Evolutionary conservation across 2,329 filamentous ascomycete species (phyloP), one percentile per base, ranked within the genome.

Genomic region (Trichophyton schoenleinii): DNA sequence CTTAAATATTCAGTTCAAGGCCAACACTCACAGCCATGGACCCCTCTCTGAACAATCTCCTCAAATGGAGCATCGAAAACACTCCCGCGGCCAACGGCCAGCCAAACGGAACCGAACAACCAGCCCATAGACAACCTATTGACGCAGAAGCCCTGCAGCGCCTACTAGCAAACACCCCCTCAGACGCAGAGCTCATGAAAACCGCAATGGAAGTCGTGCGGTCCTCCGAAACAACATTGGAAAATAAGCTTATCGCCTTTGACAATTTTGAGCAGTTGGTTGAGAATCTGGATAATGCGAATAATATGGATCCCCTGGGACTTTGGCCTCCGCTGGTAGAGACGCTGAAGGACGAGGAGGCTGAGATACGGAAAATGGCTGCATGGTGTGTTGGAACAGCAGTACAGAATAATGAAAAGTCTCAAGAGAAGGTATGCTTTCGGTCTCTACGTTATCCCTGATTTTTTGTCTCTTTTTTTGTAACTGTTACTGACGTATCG

Each of bases 341-440:
- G 44, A 79, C 96, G 5, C 79, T 99, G 13, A 78, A 80, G 58
- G 81, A 86, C 68, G 79, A 82, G 9, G 87, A 94, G 70, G 71
- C 80, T 4, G 88, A 94, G 65, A 78, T 96, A 69, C 81, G 91
- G 65, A 84, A 80, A 68, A 91, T 90, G 83, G 91, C 92, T 2
- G 91, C 91, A n/a, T 96, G 90, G 89, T 96, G 91, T 77, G 79
- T 94, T 62, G 90, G 89, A 58, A 96, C 91, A 4, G 92, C 94
- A 8, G 94, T 99, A 63, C 91, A 97, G 80, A 99, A 99, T 78
- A 97, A 99, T 74, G 81, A 83, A 67, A 87, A 87, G 71, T 86
- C 84, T 58, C 94, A 99, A 77, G 89, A 94, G 76, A 83, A 83
- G 69, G 79, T 80, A 73, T 67, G 77, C 68, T 13, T 57, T 69